Conservation (phyloP, 2,329 filamentous ascomycete species). For the Pseudogymnoascus sp. region DNA sequence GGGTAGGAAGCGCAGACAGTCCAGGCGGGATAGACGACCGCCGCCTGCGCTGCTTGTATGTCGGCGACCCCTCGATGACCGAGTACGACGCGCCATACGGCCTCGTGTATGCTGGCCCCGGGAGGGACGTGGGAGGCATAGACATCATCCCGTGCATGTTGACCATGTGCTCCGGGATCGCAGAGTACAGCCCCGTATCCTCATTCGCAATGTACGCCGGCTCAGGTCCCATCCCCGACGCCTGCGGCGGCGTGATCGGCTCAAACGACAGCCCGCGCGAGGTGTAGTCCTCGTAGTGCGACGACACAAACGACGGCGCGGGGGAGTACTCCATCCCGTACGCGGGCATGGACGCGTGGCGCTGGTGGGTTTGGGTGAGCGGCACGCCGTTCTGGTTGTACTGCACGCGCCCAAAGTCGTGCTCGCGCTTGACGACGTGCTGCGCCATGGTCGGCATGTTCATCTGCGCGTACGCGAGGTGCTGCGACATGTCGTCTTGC, state of each 20-base stretch:
- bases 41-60: conserved; percentile 93
- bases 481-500: conserved; percentile 53
- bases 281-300: conserved; percentile 96
- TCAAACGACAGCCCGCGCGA: conserved; percentile 84
- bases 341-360: conserved; percentile 96
- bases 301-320: conserved; percentile 96
- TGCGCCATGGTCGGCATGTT: conserved; percentile 63
- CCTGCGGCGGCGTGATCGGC: conserved; percentile 89
- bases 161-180: conserved; percentile 81
- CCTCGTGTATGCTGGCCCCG: conserved; percentile 67
- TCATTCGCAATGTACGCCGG: conserved; percentile 97
- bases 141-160: conserved; percentile 86
- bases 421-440: conserved; percentile 78
- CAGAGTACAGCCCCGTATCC: conserved; percentile 91
- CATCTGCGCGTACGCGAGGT: conserved; percentile 62
- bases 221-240: conserved; percentile 71
- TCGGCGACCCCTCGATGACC: conserved; percentile 94
- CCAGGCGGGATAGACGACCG: conserved; percentile 86
- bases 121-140: conserved; percentile 76
- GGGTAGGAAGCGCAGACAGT: conserved; percentile 59
- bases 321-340: conserved; percentile 95
- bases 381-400: conserved; percentile 91
- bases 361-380: conserved; percentile 73
- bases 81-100: conserved; percentile 66
- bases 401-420: conserved; percentile 71